Evolutionary conservation across 2,329 filamentous ascomycete species (phyloP).

Genomic region (Triangularia setosa): DNA sequence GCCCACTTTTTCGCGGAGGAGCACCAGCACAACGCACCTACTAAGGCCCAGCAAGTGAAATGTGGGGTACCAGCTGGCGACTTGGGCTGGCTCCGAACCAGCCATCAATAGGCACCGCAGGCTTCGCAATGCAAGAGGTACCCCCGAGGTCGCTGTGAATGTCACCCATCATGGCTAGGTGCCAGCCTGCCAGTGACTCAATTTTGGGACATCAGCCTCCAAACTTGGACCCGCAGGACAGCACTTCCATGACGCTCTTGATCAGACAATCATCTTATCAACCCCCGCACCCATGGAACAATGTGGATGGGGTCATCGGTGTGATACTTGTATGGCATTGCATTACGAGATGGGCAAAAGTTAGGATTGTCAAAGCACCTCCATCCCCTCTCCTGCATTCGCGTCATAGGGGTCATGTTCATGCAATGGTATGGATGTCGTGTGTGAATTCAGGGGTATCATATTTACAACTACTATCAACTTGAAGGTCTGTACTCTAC

Average conservation of each 20-base stretch:
- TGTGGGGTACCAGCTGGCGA: not conserved
- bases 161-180: not conserved
- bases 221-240: not conserved
- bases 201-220: not conserved
- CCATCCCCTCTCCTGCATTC: not conserved
- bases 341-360: not conserved
- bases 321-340: not conserved
- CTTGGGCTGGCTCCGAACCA: not conserved
- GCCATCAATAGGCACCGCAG: not conserved
- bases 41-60: not conserved
- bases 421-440: not conserved
- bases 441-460: not conserved
- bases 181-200: not conserved
- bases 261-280: not conserved
- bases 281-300: not conserved
- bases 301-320: not conserved
- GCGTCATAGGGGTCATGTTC: not conserved
- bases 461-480: not conserved
- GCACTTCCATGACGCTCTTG: not conserved
- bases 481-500: not conserved
- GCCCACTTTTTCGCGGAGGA: slow-evolving; percentile 18
- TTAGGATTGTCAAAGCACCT: not conserved
- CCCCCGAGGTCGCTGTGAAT: not conserved
- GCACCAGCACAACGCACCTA: not conserved
- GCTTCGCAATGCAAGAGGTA: not conserved